A percentile compares a stretch with the other conserved stretches of the same genome.
phyloP scores from a whole-genome alignment of 306 rosid genomes.

The Arachis stenosperma region DNA sequence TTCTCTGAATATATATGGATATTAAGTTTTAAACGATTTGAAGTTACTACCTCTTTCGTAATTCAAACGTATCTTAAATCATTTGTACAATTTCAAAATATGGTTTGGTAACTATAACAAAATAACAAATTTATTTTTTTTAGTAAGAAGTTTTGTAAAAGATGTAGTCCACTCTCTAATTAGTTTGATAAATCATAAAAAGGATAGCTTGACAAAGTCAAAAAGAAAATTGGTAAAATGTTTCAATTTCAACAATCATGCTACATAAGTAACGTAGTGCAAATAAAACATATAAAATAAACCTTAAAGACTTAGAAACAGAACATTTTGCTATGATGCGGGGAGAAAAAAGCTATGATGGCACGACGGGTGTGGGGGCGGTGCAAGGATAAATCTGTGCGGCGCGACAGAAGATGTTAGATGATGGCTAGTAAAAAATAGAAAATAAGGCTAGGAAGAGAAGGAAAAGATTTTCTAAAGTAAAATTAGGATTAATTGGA shows the following conservation, averaged over 20 bases:
- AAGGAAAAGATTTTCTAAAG: no score
- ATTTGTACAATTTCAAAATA: slow-evolving; percentile 20
- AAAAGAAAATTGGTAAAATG: background rate
- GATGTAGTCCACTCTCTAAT: slow-evolving; percentile 7
- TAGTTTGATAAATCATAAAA: slow-evolving; percentile 4
- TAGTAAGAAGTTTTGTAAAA: slow-evolving; percentile 2
- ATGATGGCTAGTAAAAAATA: no score
- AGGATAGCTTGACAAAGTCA: slow-evolving; percentile 5
- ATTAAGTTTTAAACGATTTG: slow-evolving; percentile 7
- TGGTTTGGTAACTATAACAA: slow-evolving; percentile 13
- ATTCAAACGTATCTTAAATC: slow-evolving; percentile 23
- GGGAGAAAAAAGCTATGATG: no score
- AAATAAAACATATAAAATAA: background rate
- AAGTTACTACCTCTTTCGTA: slow-evolving; percentile 22
- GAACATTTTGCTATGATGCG: background rate
- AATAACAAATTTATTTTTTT: background rate
- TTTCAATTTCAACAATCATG: slow-evolving; percentile 4
- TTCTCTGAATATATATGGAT: no score
- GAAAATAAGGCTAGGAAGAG: no score
- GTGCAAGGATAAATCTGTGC: no score
- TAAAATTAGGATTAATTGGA: no score
- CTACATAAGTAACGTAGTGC: slow-evolving; percentile 7
- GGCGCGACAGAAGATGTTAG: no score
- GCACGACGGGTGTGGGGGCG: no score
- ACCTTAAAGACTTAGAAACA: slow-evolving; percentile 15